Evolutionary conservation across 345 rosid genomes (phyloP), one percentile per base, ranked within the genome.

Genomic region (Salix koriyanagi): DNA sequence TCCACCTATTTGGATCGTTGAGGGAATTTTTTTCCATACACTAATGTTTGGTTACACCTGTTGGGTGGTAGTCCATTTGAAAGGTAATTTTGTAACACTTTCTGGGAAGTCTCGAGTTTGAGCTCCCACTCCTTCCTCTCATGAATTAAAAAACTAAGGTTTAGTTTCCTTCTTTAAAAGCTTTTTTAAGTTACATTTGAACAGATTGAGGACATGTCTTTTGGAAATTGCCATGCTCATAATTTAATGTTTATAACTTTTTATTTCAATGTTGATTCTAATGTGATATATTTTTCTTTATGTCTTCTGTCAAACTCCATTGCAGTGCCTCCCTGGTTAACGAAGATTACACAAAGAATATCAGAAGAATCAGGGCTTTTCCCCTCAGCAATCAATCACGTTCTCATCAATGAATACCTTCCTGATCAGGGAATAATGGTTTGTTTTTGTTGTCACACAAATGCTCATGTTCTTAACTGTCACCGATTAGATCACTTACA

Each of bases 381-480:
- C 70, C 95, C 97, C 32, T 86, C 95, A 50, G 83, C 87, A 74
- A 89, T 95, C 37, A 95, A 91, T 81, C 97, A 93, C 73, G 95
- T 95, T 79, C 97, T 92, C 70, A 90, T 91, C 87, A 93, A 93
- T 76, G 99, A 93, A 77, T 93, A 93, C 83, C 90, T 85, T 75
- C 92, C 97, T 25, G 82, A 86, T 76, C 97, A 91, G 89, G 97
- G 97, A 76, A 93, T 95, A 77, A 93, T 91, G 97, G 97, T 95
- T n/a, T 61, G 36, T 44, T 3, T 21, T 14, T 32, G 15, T 26
- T 18, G 10, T 21, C 32, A 16, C 25, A 14, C 21, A 11, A 19
- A 13, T 48, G 5, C 14, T 6, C 16, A 14, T 60, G 37, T 62
- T 10, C 12, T 34, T 5, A 11, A 36, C 8, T 13, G 50, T 46